A percentile compares a stretch with the other conserved stretches of the same genome.
Evolutionary conservation across 148 eudicot species (phyloP).

Genomic region (Camellia granthamiana): DNA sequence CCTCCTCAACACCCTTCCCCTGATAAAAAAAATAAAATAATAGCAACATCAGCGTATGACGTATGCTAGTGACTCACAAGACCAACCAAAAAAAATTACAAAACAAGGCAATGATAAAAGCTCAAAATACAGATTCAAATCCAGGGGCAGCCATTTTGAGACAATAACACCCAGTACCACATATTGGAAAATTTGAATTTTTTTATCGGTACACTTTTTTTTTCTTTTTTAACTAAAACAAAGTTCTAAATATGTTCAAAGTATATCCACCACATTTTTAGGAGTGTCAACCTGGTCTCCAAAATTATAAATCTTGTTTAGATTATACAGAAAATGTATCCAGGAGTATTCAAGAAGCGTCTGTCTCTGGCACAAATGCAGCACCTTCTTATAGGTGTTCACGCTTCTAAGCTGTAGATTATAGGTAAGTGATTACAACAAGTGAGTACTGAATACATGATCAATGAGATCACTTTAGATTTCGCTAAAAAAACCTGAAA

Average conservation of each 20-base stretch:
- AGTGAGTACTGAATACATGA: background rate
- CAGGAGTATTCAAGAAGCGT: background rate
- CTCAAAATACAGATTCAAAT: constrained; percentile 6
- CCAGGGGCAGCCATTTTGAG: background rate
- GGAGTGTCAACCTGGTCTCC: background rate
- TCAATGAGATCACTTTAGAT: background rate
- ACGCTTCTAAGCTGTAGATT: background rate
- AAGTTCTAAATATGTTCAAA: background rate
- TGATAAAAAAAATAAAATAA: constrained; percentile 31
- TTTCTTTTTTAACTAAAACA: too few species aligned
- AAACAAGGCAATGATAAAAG: background rate
- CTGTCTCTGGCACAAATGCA: background rate
- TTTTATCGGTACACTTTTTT: too few species aligned
- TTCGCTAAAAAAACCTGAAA: background rate
- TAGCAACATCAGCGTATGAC: constrained; percentile 11
- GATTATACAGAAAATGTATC: background rate
- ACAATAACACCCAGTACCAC: background rate
- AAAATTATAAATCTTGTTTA: constrained; percentile 1
- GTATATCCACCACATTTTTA: background rate
- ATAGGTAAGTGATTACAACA: background rate
- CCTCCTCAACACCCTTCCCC: constrained; percentile 93
- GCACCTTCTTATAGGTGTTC: background rate
- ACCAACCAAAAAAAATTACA: background rate
- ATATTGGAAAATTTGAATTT: background rate
- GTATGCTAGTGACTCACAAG: background rate